Evolutionary conservation across 2,329 filamentous ascomycete species (phyloP), one percentile per base, ranked within the genome.

Genomic region (Calonectria pseudoturangicola): DNA sequence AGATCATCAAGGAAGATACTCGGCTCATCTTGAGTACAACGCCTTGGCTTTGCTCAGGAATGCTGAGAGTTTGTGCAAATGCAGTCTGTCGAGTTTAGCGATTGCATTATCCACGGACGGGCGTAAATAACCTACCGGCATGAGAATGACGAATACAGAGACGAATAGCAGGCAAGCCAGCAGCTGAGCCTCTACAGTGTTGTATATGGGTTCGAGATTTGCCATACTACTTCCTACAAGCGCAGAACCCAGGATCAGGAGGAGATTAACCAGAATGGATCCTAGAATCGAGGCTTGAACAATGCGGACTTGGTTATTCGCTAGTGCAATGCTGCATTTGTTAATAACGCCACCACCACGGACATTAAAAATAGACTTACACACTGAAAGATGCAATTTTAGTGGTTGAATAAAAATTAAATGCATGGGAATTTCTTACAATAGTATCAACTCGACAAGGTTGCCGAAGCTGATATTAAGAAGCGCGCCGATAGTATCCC

Each of bases 251-350:
- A 95, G 86, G 75, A 95, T 95, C 41, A 94, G 86, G 4, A 95
- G 86, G 56, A 95, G 83, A 78, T 95, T 95, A 67, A 93, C 92
- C 18, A 95, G 85, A 68, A 95, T 94, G 1, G 93, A 95, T 21
- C 93, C 93, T 18, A 95, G 86, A 48, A 95, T 86, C 0, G 93
- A 94, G 6, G 93, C 93, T 81, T 95, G 93, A n/a, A 95, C 93
- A 71, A 95, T 93, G 33, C 90, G 88, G 56, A 95, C 93, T 80
- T 95, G 92, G 80, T 93, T 87, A 82, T 87, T 86, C 51, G 82
- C 80, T 27, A 87, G 77, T 0, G 86, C 85, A 63, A 86, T 92
- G 75, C 91, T 92, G 78, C 1, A 1, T 13, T 70, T 60, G 25
- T 71, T 64, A 16, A 15, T 12, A 3, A 21, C n/a, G 12, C 63